Conservation (phyloP, 1,139 yeast species). For the Yamadazyma atmosphaerica region DNA sequence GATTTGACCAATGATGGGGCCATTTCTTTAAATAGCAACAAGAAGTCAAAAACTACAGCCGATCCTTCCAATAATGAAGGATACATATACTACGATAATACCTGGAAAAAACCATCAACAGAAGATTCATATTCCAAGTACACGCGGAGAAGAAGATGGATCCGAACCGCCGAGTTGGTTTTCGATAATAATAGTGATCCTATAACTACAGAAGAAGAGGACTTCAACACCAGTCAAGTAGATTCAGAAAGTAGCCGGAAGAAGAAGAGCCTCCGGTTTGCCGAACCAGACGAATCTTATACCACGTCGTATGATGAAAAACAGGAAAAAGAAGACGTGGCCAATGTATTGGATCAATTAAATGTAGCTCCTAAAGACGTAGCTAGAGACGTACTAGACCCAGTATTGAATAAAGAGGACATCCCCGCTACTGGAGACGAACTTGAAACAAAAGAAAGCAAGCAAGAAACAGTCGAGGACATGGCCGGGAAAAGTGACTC, state of each 20-base stretch:
- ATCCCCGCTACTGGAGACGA: too few relatives aligned
- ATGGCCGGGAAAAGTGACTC: too few relatives aligned
- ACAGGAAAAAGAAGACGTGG: constrained; percentile 10
- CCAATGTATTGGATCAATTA: constrained; percentile 12
- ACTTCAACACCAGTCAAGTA: background rate
- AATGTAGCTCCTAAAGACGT: constrained; percentile 14
- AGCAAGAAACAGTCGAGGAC: too few relatives aligned
- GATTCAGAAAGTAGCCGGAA: constrained; percentile 16
- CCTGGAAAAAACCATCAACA: constrained; percentile 90
- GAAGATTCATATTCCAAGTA: constrained; percentile 89
- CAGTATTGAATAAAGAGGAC: constrained; percentile 10
- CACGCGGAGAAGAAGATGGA: constrained; percentile 94
- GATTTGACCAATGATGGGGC: constrained; percentile 90
- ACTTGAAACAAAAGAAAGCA: too few relatives aligned
- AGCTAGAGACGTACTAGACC: constrained; percentile 15
- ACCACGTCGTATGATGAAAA: constrained; percentile 3
- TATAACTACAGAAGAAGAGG: constrained; percentile 9
- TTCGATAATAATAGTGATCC: constrained; percentile 24
- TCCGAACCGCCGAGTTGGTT: constrained; percentile 87
- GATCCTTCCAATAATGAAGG: constrained; percentile 84
- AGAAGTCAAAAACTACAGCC: constrained; percentile 67
- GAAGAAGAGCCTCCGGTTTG: constrained; percentile 43
- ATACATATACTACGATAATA: constrained; percentile 82
- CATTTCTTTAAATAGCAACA: constrained; percentile 63
- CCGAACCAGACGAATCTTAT: constrained; percentile 21